Base-by-base conservation (phyloP, 1,284 basidiomycete species). In the Trichosporon asahii region DNA sequence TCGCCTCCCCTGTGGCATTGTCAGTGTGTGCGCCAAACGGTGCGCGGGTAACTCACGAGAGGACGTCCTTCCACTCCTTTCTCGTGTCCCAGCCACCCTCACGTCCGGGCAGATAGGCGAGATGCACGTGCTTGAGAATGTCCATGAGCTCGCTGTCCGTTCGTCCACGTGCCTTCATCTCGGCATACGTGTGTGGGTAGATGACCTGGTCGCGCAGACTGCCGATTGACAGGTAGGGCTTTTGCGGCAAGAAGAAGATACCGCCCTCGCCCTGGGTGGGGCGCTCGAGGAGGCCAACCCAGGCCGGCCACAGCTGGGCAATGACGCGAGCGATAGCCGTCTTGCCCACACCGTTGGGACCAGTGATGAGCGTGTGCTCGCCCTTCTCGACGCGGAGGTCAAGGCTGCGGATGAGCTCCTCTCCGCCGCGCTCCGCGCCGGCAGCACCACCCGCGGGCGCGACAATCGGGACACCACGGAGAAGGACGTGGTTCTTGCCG, bases 21-120 rank as follows among this genome's bases (percentile, higher is more conserved):
- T 33, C 27, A 23, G 44, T 37, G 40, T n/a, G n/a, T n/a, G n/a
- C n/a, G n/a, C n/a, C n/a, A n/a, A n/a, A n/a, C 5, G 2, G 18
- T 18, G 27, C 57, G 29, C 21, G 2, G 29, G 15, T 5, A 33
- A 77, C 79, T 69, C 68, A 81, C 76, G 80, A 82, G 78, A 94
- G 84, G 53, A 96, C 92, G 82, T 96, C 94, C 76, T 94, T 89
- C 95, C 96, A 98, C 82, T 98, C 95, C 84, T 98, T 98, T 76
- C 91, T 85, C 18, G 93, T 91, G 72, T 86, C 87, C 89, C 93
- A 93, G 0, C 94, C 95, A 0, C 95, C 95, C 82, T 98, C 95
- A 40, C 95, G 86, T 27, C 87, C 87, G 0, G 94, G 92, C 37
- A 98, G 82, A 82, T 98, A 98, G 12, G 88, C 91, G 68, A 98